Evolutionary conservation across 2,329 filamentous ascomycete genomes (phyloP), one percentile per base, ranked within the genome.

Genomic region (Sarocladium oryzae): DNA sequence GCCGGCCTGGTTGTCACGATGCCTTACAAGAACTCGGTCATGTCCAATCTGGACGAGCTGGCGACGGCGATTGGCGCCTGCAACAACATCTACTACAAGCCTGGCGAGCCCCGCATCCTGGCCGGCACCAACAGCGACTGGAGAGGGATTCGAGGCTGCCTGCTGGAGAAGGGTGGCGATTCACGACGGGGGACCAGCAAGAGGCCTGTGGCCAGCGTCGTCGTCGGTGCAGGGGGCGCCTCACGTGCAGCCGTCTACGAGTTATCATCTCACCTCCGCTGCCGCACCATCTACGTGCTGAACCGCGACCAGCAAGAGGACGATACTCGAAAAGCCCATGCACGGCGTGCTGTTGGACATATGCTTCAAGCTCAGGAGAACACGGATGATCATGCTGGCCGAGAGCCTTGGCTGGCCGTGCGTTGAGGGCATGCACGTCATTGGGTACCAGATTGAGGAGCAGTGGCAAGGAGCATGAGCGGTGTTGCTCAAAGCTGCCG

Each of bases 111-210:
- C 4, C 40, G 40, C 6, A 45, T 3, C 8, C 26, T 48, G 1
- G 53, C 62, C 20, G 71, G 69, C 2, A 68, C 66, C 6, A 74
- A 74, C 53, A 74, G 70, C 2, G 70, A 74, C 53, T 72, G 70
- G 69, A 54, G 63, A 1, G 69, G 71, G 2, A 66, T 74, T 50
- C 62, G 63, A 35, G 65, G 61, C 4, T 71, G 65, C 51, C 55
- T 72, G 11, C 40, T 45, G 13, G 40, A 45, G 18, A 45, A 45
- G 23, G 40, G 11, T 52, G 60, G 41, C 7, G 33, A 33, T 21
- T 28, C 28, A 10, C 46, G 46, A 15, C 46, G 46, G 8, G 53
- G 51, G 23, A 53, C 50, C 6, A 10, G 51, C 52, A 40, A 26
- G 23, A 51, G 54, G 26, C 55, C 55, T 43, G 52, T 56, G 26